Evolutionary conservation across 2,329 filamentous ascomycete genomes (phyloP), one percentile per base, ranked within the genome.

Genomic region (Neopestalotiopsis clavispora): DNA sequence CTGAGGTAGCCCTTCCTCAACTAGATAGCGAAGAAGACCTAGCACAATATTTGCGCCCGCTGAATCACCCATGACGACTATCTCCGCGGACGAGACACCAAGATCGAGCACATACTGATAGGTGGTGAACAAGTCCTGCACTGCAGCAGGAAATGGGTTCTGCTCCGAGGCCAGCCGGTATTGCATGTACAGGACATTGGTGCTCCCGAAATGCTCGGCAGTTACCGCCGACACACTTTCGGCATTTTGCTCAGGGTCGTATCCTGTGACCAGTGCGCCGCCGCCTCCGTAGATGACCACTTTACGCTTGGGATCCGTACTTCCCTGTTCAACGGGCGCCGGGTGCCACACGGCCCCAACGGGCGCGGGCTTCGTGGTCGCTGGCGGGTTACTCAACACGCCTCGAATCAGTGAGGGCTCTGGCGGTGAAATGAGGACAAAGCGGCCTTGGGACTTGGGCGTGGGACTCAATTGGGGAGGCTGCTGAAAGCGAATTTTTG

Each of bases 31-130:
- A 10, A 74, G 62, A 2, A 74, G 59, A 1, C 69, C 72, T 10
- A 74, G n/a, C 1, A 70, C 68, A 4, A 74, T 20, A 40, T 75
- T 75, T 1, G 66, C 74, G 0, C 70, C 73, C 0, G 74, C 71
- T 14, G 74, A 75, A 63, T 74, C 74, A 30, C 73, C 73, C 5
- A 67, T 68, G 1, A 72, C 17, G 9, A 69, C 63, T 3, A 75
- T 67, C 17, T 75, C 68, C 58, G 70, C 56, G 9, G 72, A 59
- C 2, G 65, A 17, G 7, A 72, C 67, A 1, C 72, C 73, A 1
- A 74, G 56, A 10, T 17, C n/a, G 14, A 74, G 45, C 4, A 73
- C 59, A 62, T 74, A 69, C 2, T 67, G 14, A 58, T 74, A 74
- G 4, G 32, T 30, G 14, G 71, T 71, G 17, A 74, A 9, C 0